Evolutionary conservation across 140 eudicot genomes (phyloP), one percentile per base, ranked within the genome.

Genomic region (Stevia rebaudiana): DNA sequence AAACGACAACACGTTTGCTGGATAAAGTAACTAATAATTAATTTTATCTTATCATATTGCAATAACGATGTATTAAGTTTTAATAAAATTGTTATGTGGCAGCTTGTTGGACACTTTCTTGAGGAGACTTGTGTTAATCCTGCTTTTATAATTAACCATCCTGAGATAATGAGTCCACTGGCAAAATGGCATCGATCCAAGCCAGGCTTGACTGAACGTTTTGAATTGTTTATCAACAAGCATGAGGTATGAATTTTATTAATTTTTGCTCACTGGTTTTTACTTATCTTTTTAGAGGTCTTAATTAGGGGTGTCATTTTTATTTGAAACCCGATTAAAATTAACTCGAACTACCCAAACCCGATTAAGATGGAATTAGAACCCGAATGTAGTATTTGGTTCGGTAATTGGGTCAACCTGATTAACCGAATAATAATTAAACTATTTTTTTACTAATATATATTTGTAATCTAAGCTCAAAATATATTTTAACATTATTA

Each of bases 171-270:
- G 98, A 87, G 96, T 65, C 98, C 98, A 11, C 61, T 92, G 55
- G 98, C 98, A 17, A 92, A 92, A 86, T 87, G 98, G 98, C 96
- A 92, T 58, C 76, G 98, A 40, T 82, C 96, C 23, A 88, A 74
- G 28, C 87, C 95, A 3, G 87, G 95, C 61, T 72, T 87, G 68
- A 92, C 96, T 4, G 98, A 92, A 69, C 86, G 98, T n/a, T 92
- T 88, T 59, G 98, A 92, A 56, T 63, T 92, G 64, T 92, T 92
- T 69, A 67, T 92, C 74, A 92, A 92, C 87, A 92, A 92, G 83
- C 98, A 85, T 30, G 98, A 92, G 72, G 98, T 92, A 77, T 73
- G 71, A 12, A 24, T 8, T 39, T 63, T 28, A n/a, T 76, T 41
- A 13, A 16, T 13, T 3, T 3, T n/a, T 24, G 39, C 40, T 25